A percentile compares a stretch with the other conserved stretches of the same genome.
Evolutionary conservation across 129 eudicot species (phyloP).

Genomic region (Lactuca sativa): DNA sequence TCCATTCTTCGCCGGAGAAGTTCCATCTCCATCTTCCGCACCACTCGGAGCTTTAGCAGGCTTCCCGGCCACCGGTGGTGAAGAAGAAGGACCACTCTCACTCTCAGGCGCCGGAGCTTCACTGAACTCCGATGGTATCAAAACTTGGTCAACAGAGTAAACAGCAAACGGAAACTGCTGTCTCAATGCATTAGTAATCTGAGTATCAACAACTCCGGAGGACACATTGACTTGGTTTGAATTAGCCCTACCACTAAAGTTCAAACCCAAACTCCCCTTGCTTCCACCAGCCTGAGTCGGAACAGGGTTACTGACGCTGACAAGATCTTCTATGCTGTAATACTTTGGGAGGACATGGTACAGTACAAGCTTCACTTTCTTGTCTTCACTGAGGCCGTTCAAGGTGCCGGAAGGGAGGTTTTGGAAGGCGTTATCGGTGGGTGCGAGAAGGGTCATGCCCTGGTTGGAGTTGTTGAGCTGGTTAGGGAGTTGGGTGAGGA

Average conservation of each 20-base stretch:
- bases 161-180: slow-evolving; percentile 62
- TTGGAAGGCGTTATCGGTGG: slow-evolving; percentile 78
- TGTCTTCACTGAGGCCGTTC: slow-evolving; percentile 45
- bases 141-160: slow-evolving; percentile 61
- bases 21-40: slow-evolving; percentile 1
- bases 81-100: slow-evolving; percentile 26
- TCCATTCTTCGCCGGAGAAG: slow-evolving; percentile 21
- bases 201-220: slow-evolving; percentile 38
- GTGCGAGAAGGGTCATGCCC: slow-evolving; percentile 88
- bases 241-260: slow-evolving; percentile 39
- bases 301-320: slow-evolving; percentile 74
- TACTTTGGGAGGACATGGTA: slow-evolving; percentile 67
- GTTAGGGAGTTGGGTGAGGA: slow-evolving; percentile 52
- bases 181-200: slow-evolving; percentile 52
- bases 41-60: slow-evolving; percentile 29
- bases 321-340: slow-evolving; percentile 44
- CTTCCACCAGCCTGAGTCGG: slow-evolving; percentile 61
- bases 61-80: slow-evolving; percentile 7
- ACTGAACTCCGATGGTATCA: slow-evolving; percentile 46
- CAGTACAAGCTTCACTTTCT: slow-evolving; percentile 60
- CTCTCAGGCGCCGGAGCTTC: slow-evolving; percentile 53
- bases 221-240: slow-evolving; percentile 70
- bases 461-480: slow-evolving; percentile 71
- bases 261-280: slow-evolving; percentile 47
- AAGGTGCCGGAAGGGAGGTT: slow-evolving; percentile 71